A percentile compares a stretch with the other conserved stretches of the same genome.
Conservation (phyloP, 1,284 basidiomycete species). For the Cryptococcus maquisensis region DNA sequence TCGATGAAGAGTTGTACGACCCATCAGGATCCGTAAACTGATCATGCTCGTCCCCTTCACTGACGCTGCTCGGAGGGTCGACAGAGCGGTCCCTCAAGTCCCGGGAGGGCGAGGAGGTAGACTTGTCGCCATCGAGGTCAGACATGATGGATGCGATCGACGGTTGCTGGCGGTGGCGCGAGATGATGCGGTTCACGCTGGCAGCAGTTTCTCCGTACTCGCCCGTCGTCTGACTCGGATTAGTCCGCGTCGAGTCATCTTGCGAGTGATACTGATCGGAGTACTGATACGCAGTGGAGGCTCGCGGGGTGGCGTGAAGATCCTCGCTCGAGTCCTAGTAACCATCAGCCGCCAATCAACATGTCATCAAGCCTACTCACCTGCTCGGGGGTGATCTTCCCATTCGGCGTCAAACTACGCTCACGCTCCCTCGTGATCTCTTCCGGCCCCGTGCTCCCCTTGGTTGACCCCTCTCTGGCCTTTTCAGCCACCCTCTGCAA, state of each 20-base stretch:
- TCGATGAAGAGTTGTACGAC: neutral
- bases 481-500: slow-evolving; percentile 73
- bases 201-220: slow-evolving; percentile 23
- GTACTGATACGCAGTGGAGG: neutral
- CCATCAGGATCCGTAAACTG: slow-evolving; percentile 1
- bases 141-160: slow-evolving; percentile 47
- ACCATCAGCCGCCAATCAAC: neutral
- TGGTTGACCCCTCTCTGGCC: slow-evolving; percentile 49
- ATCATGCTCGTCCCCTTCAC: slow-evolving; percentile 4
- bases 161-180: slow-evolving; percentile 44
- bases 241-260: slow-evolving; percentile 16
- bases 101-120: slow-evolving; percentile 10
- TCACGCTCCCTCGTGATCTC: neutral
- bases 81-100: slow-evolving; percentile 4
- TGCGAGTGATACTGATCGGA: neutral
- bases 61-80: neutral
- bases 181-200: slow-evolving; percentile 31
- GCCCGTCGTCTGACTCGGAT: slow-evolving; percentile 8
- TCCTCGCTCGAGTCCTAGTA: neutral
- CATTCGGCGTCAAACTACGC: neutral
- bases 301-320: neutral
- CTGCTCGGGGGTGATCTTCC: neutral
- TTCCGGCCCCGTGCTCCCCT: slow-evolving; percentile 48
- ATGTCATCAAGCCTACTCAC: neutral
- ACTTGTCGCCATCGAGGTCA: slow-evolving; percentile 11